A percentile compares a stretch with the other conserved stretches of the same genome.
Conservation (phyloP, 2,329 filamentous ascomycete species). For the Aspergillus unguis region DNA sequence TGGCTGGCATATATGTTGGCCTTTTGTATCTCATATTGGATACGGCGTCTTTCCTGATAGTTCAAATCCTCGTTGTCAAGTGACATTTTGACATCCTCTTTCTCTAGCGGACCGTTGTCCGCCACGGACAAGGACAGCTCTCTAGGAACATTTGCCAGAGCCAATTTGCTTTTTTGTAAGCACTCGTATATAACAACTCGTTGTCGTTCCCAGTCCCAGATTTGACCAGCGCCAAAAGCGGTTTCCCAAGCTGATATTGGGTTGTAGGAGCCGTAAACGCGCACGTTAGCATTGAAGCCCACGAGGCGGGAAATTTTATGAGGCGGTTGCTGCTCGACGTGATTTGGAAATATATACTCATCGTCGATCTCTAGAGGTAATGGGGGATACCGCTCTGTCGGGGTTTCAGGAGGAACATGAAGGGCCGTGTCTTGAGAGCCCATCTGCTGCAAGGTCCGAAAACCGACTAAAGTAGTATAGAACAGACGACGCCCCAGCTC, state of each 20-base stretch:
- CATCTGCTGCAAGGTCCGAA: slow-evolving; percentile 74
- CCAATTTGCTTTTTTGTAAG: slow-evolving; percentile 65
- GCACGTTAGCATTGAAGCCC: slow-evolving; percentile 76
- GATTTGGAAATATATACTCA: slow-evolving; percentile 68
- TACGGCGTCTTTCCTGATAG: slow-evolving; percentile 29
- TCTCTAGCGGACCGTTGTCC: slow-evolving; percentile 29
- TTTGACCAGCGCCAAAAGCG: slow-evolving; percentile 72
- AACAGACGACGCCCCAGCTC: slow-evolving; percentile 63
- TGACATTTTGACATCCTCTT: slow-evolving; percentile 47
- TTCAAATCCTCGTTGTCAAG: slow-evolving; percentile 41
- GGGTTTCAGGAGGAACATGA: slow-evolving; percentile 72
- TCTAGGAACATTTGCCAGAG: slow-evolving; percentile 64
- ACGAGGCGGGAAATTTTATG: slow-evolving; percentile 67
- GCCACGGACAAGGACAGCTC: slow-evolving; percentile 59
- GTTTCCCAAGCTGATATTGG: slow-evolving; percentile 74
- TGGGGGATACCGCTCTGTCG: slow-evolving; percentile 71
- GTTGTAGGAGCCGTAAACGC: slow-evolving; percentile 77
- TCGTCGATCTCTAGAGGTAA: slow-evolving; percentile 81
- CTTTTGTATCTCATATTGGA: slow-evolving; percentile 88
- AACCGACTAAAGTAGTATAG: slow-evolving; percentile 75
- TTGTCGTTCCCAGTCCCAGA: slow-evolving; percentile 75
- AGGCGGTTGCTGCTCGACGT: slow-evolving; percentile 67
- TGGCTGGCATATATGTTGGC: slow-evolving; percentile 84
- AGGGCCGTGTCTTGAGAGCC: slow-evolving; percentile 69
- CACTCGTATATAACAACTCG: slow-evolving; percentile 68